phyloP scores from a whole-genome alignment of 257 asterid species.

The Capsicum chinense region DNA sequence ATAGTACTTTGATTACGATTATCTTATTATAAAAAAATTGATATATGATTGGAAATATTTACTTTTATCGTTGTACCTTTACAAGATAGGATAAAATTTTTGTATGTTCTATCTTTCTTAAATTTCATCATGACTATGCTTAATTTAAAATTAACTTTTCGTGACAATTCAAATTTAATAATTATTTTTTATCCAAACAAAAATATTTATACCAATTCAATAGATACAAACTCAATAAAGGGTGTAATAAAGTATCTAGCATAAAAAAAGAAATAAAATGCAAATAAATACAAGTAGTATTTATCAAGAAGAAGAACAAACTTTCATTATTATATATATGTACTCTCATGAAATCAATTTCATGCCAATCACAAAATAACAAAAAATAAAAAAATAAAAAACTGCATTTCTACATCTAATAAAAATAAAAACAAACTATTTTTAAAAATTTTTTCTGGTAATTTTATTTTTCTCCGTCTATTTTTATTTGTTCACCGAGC shows the following conservation, averaged over 20 bases:
- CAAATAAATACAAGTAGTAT: not conserved
- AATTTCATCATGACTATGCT: no score
- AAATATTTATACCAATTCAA: not conserved
- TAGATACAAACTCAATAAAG: not conserved
- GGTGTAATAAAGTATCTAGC: not conserved
- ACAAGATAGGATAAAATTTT: no score
- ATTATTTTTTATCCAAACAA: no score
- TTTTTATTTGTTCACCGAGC: not conserved
- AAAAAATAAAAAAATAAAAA: not conserved
- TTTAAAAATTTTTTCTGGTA: not conserved
- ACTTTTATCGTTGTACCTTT: no score
- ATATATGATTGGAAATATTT: no score
- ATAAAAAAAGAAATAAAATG: not conserved
- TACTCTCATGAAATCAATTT: slow-evolving; percentile 13
- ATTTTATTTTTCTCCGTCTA: not conserved
- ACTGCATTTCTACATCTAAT: not conserved
- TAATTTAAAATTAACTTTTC: not conserved
- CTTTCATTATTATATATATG: not conserved
- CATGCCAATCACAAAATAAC: not conserved
- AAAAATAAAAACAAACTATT: not conserved
- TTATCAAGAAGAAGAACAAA: not conserved
- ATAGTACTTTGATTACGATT: not conserved
- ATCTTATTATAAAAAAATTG: no score
- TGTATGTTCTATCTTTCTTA: no score
- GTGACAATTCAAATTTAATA: not conserved